Evolutionary conservation across 2,329 filamentous ascomycete genomes (phyloP).

Genomic region (Colletotrichum eleusines): DNA sequence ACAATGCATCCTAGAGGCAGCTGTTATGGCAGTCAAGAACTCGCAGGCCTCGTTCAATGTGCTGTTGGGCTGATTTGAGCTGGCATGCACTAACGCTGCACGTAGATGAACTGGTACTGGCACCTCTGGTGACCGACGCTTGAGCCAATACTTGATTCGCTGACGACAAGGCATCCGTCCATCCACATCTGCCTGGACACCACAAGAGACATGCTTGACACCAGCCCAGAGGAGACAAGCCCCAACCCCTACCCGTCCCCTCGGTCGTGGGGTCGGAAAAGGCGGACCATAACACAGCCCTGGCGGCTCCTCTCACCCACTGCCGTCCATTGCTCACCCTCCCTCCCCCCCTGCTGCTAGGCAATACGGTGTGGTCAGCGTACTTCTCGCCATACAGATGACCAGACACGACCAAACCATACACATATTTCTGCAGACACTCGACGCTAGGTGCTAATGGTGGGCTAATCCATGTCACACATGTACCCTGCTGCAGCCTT

Average conservation of each 20-base stretch:
- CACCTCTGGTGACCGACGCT: slow-evolving; percentile 2
- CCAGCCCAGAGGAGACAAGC: slow-evolving; percentile 17
- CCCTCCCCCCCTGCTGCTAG: background rate
- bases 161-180: slow-evolving; percentile 13
- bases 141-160: slow-evolving; percentile 17
- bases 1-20: background rate
- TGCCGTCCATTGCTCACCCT: slow-evolving; percentile 13
- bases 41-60: background rate
- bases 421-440: slow-evolving; percentile 26
- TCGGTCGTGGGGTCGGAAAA: slow-evolving; percentile 9
- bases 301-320: slow-evolving; percentile 32
- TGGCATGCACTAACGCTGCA: slow-evolving; percentile 12
- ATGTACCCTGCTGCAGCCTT: slow-evolving; percentile 20
- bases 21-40: background rate
- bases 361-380: slow-evolving; percentile 25
- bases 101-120: background rate
- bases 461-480: slow-evolving; percentile 26
- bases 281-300: slow-evolving; percentile 29
- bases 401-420: slow-evolving; percentile 23
- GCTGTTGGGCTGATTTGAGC: slow-evolving; percentile 5
- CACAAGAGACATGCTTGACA: slow-evolving; percentile 15
- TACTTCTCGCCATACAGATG: slow-evolving; percentile 3
- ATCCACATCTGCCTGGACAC: slow-evolving; percentile 31
- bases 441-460: slow-evolving; percentile 13
- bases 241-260: background rate